A percentile compares a stretch with the other conserved stretches of the same genome.
These are phyloP conservation scores for Aquilaria sinensis DNA, from an alignment of 345 rosid species.

Conservation along the genomic window DNA sequence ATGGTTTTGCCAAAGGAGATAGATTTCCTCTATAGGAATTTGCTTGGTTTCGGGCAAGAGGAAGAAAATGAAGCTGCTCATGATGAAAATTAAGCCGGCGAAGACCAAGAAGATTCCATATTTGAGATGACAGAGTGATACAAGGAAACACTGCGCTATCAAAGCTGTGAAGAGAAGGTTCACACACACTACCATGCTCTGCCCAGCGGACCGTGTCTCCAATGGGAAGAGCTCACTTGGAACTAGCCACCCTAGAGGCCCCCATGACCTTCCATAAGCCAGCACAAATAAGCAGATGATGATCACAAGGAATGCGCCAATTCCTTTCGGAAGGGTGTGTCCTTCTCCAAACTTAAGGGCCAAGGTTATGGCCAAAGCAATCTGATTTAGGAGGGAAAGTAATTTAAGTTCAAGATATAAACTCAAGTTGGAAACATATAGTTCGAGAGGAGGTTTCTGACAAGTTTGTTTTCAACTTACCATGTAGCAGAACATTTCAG, in stretches of 20 bases:
- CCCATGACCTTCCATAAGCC: constrained; percentile 93
- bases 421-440: too few relatives aligned
- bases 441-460: too few relatives aligned
- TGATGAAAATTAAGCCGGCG: constrained; percentile 51
- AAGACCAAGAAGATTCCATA: constrained; percentile 73
- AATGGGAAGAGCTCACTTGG: constrained; percentile 87
- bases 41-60: constrained; percentile 87
- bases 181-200: constrained; percentile 75
- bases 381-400: constrained; percentile 20
- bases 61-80: constrained; percentile 74
- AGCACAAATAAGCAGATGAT: constrained; percentile 64
- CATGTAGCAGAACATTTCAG: constrained; percentile 69
- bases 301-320: constrained; percentile 46
- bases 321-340: constrained; percentile 28
- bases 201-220: constrained; percentile 93
- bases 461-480: constrained; percentile 21
- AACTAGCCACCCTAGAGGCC: constrained; percentile 93
- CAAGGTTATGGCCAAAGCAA: constrained; percentile 48
- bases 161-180: constrained; percentile 82
- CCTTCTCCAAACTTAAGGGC: constrained; percentile 71
- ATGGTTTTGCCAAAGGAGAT: constrained; percentile 64
- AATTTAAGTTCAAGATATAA: too few relatives aligned
- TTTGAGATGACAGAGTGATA: constrained; percentile 59
- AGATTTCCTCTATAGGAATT: constrained; percentile 79
- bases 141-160: constrained; percentile 76